Base-by-base conservation (phyloP, 305 asterid species). In the Solanum hybrid region DNA sequence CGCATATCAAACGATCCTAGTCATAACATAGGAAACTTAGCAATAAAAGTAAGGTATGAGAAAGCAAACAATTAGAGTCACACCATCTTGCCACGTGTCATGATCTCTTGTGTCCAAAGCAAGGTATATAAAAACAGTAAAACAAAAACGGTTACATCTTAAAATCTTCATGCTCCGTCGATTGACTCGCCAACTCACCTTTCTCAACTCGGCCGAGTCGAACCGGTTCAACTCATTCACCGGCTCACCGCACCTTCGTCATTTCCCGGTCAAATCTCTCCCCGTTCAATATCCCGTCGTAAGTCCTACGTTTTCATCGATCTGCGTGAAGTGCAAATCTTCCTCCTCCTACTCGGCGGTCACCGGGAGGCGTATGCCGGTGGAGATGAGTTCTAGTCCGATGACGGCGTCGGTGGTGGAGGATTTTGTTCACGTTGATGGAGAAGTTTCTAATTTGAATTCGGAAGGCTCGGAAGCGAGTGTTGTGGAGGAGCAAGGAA, bases 391-490 rank as follows among this genome's bases (percentile, higher is more conserved):
- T 27, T 90, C 95, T 57, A 83, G 79, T 41, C 92, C 96, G 89
- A 90, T 94, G 86, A 37, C 91, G 88, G 91, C 93, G 68, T 65
- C 89, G 87, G 89, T 90, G 33, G 73, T 90, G 73, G 97, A 95
- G 26, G 96, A 95, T 89, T 94, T 91, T 72, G 95, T 92, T 87
- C 92, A 93, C 89, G 93, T 93, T 37, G 96, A 91, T 33, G 94
- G 87, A 24, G 75, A 14, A 17, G 65, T 4, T 45, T 80, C 76
- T 34, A 76, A 65, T 29, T 89, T 79, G 45, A 90, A 84, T n/a
- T 57, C 70, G n/a, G 41, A 31, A 86, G 87, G 89, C 37, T 87
- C 93, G 81, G 95, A 92, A 29, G 95, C 80, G 32, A 90, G 92
- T 89, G 86, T 5, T 61, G 81, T 24, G 89, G 90, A 57, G 77